Evolutionary conservation across 192 early-diverging fungal genomes (phyloP), one percentile per base, ranked within the genome.

Genomic region (Entomortierella chlamydospora): DNA sequence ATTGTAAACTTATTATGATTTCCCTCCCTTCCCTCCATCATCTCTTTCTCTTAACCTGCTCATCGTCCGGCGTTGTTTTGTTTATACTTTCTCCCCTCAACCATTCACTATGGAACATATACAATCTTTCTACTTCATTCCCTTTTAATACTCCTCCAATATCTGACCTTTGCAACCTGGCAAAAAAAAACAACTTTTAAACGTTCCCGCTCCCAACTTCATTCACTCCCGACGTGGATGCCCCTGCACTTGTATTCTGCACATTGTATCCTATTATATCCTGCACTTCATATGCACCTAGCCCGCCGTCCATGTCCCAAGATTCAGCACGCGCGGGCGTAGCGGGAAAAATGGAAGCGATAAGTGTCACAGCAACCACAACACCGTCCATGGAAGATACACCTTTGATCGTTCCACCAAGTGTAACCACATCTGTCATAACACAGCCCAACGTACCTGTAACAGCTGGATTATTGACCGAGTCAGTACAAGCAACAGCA

Each of bases 181-280:
- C n/a, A n/a, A n/a, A n/a, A n/a, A n/a, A n/a, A n/a, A n/a, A n/a
- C n/a, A n/a, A n/a, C 20, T 39, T 39, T 55, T 55, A 12, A 23
- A 12, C 12, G 22, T 55, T 5, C 26, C 15, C 26, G 7, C 28
- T 29, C 28, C 54, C 28, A 2, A 25, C 4, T 10, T 10, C 17
- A 10, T 29, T 25, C 28, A 55, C 54, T 55, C 54, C 28, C 8
- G 4, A 7, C 28, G 8, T 51, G 23, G 37, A 28, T 61, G 13
- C 68, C 68, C 43, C 39, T 70, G 39, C 58, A 49, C 45, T 31
- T 70, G 45, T 45, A 47, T 58, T 49, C 51, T 70, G 50, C 49
- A 54, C 29, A 31, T 30, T 30, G 26, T 42, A n/a, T 22, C 26
- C 51, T 66, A 42, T 64, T 55, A 39, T 41, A 51, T 41, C 25